Conservation (phyloP, 176 grass and related monocot genomes). For the Juncus inflexus region DNA sequence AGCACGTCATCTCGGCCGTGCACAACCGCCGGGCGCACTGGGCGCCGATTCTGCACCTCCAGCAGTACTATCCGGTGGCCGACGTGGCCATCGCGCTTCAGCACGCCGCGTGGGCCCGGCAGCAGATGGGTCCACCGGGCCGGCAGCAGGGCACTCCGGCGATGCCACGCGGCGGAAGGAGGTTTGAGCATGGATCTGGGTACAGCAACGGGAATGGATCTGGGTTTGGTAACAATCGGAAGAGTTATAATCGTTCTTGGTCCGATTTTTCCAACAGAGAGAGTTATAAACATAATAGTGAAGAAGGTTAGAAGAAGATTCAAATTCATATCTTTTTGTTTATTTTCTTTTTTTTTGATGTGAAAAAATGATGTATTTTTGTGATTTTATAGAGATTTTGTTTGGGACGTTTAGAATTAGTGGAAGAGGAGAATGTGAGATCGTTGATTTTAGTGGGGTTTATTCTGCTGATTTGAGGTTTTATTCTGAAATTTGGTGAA, state of each 20-base stretch:
- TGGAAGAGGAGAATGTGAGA: neutral
- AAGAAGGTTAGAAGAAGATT: neutral
- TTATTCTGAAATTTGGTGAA: neutral
- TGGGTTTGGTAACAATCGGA: constrained; percentile 13
- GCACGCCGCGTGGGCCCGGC: constrained; percentile 53
- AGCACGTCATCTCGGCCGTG: constrained; percentile 47
- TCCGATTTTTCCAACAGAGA: constrained; percentile 5
- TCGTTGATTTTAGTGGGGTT: neutral
- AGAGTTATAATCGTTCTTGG: neutral
- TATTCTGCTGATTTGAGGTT: neutral
- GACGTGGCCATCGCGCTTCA: constrained; percentile 71
- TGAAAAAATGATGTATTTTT: neutral
- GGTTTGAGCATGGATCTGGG: constrained; percentile 28
- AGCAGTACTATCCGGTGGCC: constrained; percentile 81
- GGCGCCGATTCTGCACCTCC: constrained; percentile 77
- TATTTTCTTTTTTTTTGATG: neutral
- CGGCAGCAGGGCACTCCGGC: constrained; percentile 18
- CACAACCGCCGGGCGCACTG: constrained; percentile 82
- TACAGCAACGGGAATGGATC: constrained; percentile 25
- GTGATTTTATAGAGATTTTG: constrained; percentile 1
- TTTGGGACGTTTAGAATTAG: neutral
- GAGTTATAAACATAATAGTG: constrained; percentile 5
- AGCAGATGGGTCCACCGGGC: constrained; percentile 26
- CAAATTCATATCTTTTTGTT: neutral
- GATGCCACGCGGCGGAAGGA: constrained; percentile 15